Evolutionary conservation across 345 rosid species (phyloP).

Genomic region (Citrus maxima): DNA sequence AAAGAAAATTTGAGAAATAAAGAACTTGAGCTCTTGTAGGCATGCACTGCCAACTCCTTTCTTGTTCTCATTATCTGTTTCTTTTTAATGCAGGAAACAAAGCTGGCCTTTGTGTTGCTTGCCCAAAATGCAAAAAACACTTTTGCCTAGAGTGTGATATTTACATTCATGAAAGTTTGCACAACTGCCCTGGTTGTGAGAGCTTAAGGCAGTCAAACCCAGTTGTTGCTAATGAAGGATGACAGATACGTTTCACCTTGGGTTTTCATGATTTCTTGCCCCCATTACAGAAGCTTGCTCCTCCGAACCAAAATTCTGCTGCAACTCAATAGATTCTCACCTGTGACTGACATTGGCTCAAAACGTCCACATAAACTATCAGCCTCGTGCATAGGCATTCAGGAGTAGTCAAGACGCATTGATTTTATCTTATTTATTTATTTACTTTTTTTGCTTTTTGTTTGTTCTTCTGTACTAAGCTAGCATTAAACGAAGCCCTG

Average conservation of each 20-base stretch:
- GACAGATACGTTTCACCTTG: neutral
- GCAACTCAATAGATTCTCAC: no score
- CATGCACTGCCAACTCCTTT: neutral
- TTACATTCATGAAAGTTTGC: constrained; percentile 89
- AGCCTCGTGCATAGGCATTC: neutral
- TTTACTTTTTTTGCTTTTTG: no score
- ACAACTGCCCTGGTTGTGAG: constrained; percentile 97
- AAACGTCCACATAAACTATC: neutral
- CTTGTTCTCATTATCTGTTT: constrained; percentile 1
- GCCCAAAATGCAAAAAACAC: constrained; percentile 66
- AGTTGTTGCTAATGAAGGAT: neutral
- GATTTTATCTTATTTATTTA: neutral
- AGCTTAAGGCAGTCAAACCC: constrained; percentile 48
- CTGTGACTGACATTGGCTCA: neutral
- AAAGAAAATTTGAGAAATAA: no score
- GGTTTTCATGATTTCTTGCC: neutral
- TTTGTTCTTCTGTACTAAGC: no score
- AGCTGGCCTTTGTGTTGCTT: constrained; percentile 45
- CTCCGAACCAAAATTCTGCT: neutral
- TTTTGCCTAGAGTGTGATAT: constrained; percentile 96
- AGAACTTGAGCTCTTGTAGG: neutral
- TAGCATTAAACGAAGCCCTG: no score
- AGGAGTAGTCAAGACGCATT: neutral
- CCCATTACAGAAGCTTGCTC: neutral
- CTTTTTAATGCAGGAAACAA: constrained; percentile 51